Conservation (phyloP, 805 yeast genomes). For the Metschnikowia rubicola region DNA sequence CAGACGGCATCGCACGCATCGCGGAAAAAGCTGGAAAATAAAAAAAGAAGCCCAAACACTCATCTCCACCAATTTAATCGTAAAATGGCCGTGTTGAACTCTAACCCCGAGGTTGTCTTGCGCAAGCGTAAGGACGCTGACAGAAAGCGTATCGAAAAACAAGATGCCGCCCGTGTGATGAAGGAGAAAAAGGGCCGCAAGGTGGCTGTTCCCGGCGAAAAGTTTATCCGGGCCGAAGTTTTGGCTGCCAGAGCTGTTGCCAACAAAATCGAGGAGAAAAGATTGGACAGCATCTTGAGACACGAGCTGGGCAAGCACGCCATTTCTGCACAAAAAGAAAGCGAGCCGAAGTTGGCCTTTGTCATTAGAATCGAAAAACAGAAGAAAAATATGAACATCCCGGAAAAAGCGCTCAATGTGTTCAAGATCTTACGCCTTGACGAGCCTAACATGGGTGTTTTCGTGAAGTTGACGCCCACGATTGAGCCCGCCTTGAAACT, state of each 20-base stretch:
- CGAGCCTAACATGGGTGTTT: slow-evolving; percentile 65
- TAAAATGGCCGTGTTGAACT: slow-evolving; percentile 48
- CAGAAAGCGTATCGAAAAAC: slow-evolving; percentile 67
- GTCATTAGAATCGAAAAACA: slow-evolving; percentile 67
- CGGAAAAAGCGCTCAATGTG: slow-evolving; percentile 58
- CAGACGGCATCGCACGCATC: slow-evolving; percentile 10
- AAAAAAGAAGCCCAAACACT: not conserved
- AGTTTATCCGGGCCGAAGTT: slow-evolving; percentile 71
- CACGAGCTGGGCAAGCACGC: slow-evolving; percentile 34
- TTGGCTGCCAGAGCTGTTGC: slow-evolving; percentile 65
- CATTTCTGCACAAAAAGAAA: slow-evolving; percentile 16
- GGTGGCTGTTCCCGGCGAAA: slow-evolving; percentile 39
- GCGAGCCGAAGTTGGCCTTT: slow-evolving; percentile 47
- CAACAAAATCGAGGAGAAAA: slow-evolving; percentile 61
- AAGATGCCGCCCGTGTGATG: slow-evolving; percentile 55
- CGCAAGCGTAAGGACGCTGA: slow-evolving; percentile 79
- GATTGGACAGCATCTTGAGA: slow-evolving; percentile 61
- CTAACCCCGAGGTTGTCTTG: slow-evolving; percentile 73
- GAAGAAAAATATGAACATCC: slow-evolving; percentile 56
- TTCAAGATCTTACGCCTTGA: slow-evolving; percentile 59
- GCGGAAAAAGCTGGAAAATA: slow-evolving; percentile 5
- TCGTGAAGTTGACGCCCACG: slow-evolving; percentile 58
- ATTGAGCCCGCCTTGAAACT: slow-evolving; percentile 62
- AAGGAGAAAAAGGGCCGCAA: slow-evolving; percentile 41
- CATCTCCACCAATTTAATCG: not conserved